phyloP scores from a whole-genome alignment of 2,329 filamentous ascomycete genomes.

The Hypoxylon sp. region DNA sequence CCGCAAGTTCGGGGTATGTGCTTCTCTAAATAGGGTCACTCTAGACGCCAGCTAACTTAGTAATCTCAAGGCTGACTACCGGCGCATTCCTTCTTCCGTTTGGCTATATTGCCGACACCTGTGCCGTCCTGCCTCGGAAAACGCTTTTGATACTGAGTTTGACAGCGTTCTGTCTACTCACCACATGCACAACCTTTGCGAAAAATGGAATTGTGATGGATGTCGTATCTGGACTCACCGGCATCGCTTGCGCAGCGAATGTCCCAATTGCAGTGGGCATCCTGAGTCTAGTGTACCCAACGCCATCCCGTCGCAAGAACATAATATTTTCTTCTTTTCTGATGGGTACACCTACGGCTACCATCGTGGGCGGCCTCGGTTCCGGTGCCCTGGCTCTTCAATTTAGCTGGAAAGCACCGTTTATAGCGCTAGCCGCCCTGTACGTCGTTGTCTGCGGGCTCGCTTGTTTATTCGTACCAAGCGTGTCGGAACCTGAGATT shows the following conservation, averaged over 20 bases:
- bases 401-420: slow-evolving; percentile 50
- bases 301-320: slow-evolving; percentile 50
- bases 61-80: slow-evolving; percentile 45
- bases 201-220: slow-evolving; percentile 49
- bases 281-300: slow-evolving; percentile 49
- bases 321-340: slow-evolving; percentile 52
- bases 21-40: neutral
- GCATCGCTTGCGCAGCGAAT: slow-evolving; percentile 51
- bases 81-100: slow-evolving; percentile 51
- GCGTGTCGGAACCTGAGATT: slow-evolving; percentile 43
- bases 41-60: slow-evolving; percentile 1
- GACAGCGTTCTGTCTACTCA: slow-evolving; percentile 47
- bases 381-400: slow-evolving; percentile 48
- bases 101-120: slow-evolving; percentile 49
- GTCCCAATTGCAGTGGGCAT: slow-evolving; percentile 51
- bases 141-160: slow-evolving; percentile 48
- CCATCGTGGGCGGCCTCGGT: slow-evolving; percentile 51
- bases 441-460: slow-evolving; percentile 47
- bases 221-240: slow-evolving; percentile 49
- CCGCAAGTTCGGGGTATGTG: slow-evolving; percentile 50
- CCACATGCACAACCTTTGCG: slow-evolving; percentile 46
- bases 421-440: slow-evolving; percentile 48
- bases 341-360: slow-evolving; percentile 51
- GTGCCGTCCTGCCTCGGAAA: slow-evolving; percentile 46
- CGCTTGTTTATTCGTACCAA: slow-evolving; percentile 47